Percentiles rank a stretch among this genome's conserved stretches.
phyloP scores from a whole-genome alignment of 2,329 filamentous ascomycete genomes.

The Amauroascus verrucosus region DNA sequence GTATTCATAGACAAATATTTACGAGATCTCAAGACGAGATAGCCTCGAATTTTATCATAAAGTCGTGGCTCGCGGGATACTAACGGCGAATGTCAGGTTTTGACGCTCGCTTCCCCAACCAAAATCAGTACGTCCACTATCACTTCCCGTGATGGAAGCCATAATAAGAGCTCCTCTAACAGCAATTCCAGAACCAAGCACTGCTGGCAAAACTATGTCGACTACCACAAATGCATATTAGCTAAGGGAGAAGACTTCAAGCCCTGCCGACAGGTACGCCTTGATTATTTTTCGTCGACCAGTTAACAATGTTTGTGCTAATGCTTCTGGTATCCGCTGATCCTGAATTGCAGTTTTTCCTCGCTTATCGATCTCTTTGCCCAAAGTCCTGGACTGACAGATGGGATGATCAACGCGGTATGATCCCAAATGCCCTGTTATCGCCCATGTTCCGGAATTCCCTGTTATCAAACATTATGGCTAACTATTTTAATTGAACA shows the following conservation, averaged over 20 bases:
- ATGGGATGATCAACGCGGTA: constrained; percentile 97
- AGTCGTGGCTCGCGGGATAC: neutral
- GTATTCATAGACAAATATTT: constrained; percentile 19
- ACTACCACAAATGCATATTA: constrained; percentile 99
- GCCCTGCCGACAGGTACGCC: constrained; percentile 85
- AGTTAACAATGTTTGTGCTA: constrained; percentile 1
- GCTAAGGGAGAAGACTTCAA: constrained; percentile 98
- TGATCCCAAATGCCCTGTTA: constrained; percentile 30
- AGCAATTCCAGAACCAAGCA: constrained; percentile 63
- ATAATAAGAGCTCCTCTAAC: constrained; percentile 6
- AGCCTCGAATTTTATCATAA: constrained; percentile 19
- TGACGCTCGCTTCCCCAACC: constrained; percentile 97
- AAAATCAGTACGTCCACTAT: constrained; percentile 51
- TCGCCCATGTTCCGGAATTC: neutral
- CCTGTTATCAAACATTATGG: neutral
- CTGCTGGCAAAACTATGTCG: constrained; percentile 99
- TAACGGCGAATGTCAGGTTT: constrained; percentile 55
- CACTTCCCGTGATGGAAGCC: too few relatives aligned
- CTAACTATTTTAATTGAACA: constrained; percentile 21
- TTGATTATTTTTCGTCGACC: neutral
- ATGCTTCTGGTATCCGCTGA: constrained; percentile 7
- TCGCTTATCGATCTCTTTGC: constrained; percentile 95
- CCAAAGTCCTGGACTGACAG: constrained; percentile 85
- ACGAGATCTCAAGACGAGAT: neutral
- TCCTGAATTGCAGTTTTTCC: constrained; percentile 62